Evolutionary conservation across 768 basidiomycete species (phyloP).

Genomic region (Leccinum variicolor): DNA sequence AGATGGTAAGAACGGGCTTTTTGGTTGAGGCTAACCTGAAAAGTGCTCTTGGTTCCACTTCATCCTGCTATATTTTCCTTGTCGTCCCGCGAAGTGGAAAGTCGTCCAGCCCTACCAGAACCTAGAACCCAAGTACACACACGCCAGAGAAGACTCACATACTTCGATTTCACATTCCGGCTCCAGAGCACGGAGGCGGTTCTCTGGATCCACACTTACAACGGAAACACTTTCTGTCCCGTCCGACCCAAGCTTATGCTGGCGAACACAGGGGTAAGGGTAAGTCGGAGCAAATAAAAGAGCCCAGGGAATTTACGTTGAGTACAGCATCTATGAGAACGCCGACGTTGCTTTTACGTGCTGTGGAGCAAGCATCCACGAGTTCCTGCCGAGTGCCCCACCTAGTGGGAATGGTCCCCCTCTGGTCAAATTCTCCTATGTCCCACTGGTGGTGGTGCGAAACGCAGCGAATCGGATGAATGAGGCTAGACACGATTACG

Average conservation of each 20-base stretch:
- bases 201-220: constrained; percentile 64
- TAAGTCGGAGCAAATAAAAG: constrained; percentile 6
- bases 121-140: not conserved
- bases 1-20: not conserved
- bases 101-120: constrained; percentile 72
- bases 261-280: constrained; percentile 5
- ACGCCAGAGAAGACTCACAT: constrained; percentile 6
- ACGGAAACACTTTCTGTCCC: constrained; percentile 64
- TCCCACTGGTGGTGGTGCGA: constrained; percentile 60
- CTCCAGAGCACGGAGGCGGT: constrained; percentile 62
- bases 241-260: constrained; percentile 90
- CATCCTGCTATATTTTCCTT: constrained; percentile 69
- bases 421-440: constrained; percentile 80
- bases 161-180: constrained; percentile 67
- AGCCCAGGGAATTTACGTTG: constrained; percentile 51
- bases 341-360: constrained; percentile 65
- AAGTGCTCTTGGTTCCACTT: constrained; percentile 80
- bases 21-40: constrained; percentile 47
- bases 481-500: not conserved
- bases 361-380: constrained; percentile 62
- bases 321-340: constrained; percentile 86
- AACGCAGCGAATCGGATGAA: not conserved
- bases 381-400: constrained; percentile 90
- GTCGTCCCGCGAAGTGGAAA: constrained; percentile 79
- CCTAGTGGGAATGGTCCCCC: constrained; percentile 64